These are phyloP conservation scores for Crithidia mellificae DNA, from an alignment of 208 protist genomes.

Conservation along the genomic window DNA sequence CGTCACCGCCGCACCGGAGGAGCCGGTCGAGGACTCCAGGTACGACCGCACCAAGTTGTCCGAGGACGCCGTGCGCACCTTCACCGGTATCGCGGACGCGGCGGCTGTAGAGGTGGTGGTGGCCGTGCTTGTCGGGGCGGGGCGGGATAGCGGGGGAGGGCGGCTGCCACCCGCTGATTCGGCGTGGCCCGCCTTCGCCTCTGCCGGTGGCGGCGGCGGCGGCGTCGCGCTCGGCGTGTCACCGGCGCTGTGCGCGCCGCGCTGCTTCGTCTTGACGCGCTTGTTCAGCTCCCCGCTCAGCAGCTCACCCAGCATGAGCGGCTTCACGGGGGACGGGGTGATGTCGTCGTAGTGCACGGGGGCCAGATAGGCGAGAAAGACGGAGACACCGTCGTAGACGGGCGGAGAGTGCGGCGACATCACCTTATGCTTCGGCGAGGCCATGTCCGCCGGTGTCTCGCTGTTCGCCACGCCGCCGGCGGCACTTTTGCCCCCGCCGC, in stretches of 20 bases:
- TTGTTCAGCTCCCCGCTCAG: constrained; percentile 50
- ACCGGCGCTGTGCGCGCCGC: neutral
- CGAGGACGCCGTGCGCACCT: constrained; percentile 4
- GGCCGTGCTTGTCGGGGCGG: no score
- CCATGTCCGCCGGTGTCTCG: constrained; percentile 2
- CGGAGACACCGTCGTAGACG: constrained; percentile 32
- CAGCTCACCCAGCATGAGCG: constrained; percentile 42
- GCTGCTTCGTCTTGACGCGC: constrained; percentile 25
- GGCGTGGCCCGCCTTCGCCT: neutral
- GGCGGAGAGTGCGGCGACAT: constrained; percentile 1
- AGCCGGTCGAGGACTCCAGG: constrained; percentile 1
- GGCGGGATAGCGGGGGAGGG: neutral
- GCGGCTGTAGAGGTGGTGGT: no score
- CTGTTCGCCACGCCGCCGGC: neutral
- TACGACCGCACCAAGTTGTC: constrained; percentile 6
- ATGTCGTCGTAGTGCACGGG: constrained; percentile 88
- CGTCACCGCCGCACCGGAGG: neutral
- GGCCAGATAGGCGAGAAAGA: constrained; percentile 77
- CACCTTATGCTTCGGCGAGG: constrained; percentile 8
- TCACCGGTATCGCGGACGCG: neutral
- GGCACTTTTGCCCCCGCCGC: neutral
- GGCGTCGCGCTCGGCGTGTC: neutral
- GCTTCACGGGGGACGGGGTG: constrained; percentile 34
- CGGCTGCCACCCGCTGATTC: neutral
- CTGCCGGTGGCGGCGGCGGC: neutral